Base-by-base conservation (phyloP, 163 green algal genomes). In the Chloromonas sp. region DNA sequence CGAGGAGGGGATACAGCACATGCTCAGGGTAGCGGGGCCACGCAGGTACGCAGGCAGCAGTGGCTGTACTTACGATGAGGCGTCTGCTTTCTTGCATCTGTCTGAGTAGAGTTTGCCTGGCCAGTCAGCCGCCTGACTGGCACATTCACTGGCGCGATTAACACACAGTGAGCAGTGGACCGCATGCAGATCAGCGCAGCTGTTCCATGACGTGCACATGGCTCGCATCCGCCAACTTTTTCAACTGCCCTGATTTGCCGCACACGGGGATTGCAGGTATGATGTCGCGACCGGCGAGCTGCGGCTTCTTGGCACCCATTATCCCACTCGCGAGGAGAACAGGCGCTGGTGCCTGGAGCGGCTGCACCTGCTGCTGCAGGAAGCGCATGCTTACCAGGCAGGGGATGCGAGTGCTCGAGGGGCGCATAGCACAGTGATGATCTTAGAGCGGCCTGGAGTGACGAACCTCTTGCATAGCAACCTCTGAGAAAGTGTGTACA, bases 271-370 rank as follows among this genome's bases (percentile, higher is more conserved):
- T 5, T 74, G 61, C 86, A 89, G 86, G 83, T 89, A 85, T 14
- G 77, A 89, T 71, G 14, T 58, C 0, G 59, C 15, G 2, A 85
- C 60, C 15, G 83, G 83, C 1, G 14, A 81, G 14, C 71, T 89
- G 1, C 71, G 1, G 15, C 59, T 89, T 8, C 61, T n/a, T 14
- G 84, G 86, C 57, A 66, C 79, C 70, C 83, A 83, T 58, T 89
- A 85, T 80, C 83, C 86, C 15, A 89, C 79, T 0, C 79, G 86
- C 13, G 86, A 89, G 71, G 86, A 89, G 86, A 89, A 89, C 71
- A 79, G 86, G 61, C 78, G 86, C 59, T 89, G 82, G 83, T 89
- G 86, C 83, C 70, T 86, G 59, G 86, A 89, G 79, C 78, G 71
- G 70, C 83, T 89, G 86, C 86, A 89, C 79, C 70, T 79, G 60